Evolutionary conservation across 2,329 filamentous ascomycete genomes (phyloP).

Genomic region (Neoscytalidium dimidiatum): DNA sequence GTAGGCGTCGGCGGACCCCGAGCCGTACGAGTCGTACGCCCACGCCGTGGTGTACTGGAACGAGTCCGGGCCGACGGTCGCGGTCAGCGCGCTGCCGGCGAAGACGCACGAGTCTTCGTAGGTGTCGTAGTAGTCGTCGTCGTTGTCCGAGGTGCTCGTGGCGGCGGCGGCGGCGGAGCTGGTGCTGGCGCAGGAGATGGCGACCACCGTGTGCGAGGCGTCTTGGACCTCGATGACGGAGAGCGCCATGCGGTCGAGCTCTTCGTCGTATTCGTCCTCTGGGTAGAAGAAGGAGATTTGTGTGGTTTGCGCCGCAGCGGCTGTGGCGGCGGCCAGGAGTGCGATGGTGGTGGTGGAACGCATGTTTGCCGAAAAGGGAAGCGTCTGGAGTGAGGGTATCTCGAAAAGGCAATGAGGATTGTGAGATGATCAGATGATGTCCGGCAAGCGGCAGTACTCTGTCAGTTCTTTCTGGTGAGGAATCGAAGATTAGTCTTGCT

Average conservation of each 20-base stretch:
- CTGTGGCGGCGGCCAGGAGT: slow-evolving; percentile 5
- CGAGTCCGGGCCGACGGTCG: neutral
- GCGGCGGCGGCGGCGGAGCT: neutral
- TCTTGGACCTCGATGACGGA: slow-evolving; percentile 7
- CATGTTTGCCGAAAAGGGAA: neutral
- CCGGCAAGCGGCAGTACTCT: neutral
- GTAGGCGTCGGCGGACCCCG: neutral
- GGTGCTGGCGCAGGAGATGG: neutral
- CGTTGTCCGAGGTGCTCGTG: neutral
- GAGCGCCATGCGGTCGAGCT: neutral
- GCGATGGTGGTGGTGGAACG: neutral
- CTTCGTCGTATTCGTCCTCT: neutral
- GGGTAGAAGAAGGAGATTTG: slow-evolving; percentile 11
- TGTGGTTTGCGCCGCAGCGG: neutral
- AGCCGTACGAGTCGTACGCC: neutral
- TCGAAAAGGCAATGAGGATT: neutral
- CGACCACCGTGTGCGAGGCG: neutral
- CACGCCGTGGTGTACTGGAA: neutral
- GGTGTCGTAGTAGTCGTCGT: neutral
- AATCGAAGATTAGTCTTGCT: neutral
- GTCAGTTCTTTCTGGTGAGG: neutral
- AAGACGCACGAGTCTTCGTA: neutral
- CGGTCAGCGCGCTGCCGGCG: neutral
- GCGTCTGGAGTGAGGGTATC: neutral
- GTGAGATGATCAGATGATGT: neutral